Evolutionary conservation across 1,139 yeast genomes (phyloP).

Genomic region (Yamadazyma sp.): DNA sequence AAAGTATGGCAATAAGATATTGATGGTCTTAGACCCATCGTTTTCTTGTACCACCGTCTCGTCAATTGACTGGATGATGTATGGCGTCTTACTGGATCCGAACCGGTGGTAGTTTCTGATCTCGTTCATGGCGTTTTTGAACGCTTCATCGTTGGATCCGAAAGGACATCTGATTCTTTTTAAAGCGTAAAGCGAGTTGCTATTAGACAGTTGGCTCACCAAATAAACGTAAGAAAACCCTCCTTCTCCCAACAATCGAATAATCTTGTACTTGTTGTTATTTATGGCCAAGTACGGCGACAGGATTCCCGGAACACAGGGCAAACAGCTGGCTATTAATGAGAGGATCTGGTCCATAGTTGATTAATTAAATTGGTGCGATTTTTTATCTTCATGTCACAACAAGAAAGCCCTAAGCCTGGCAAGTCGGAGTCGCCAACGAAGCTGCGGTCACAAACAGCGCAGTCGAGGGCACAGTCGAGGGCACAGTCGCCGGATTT

Average conservation of each 20-base stretch:
- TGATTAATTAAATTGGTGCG: not conserved
- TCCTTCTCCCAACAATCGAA: slow-evolving; percentile 80
- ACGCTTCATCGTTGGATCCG: slow-evolving; percentile 68
- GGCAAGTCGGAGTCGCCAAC: not conserved
- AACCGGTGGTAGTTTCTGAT: slow-evolving; percentile 75
- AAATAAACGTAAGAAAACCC: slow-evolving; percentile 89
- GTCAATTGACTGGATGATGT: slow-evolving; percentile 68
- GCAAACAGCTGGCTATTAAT: slow-evolving; percentile 32
- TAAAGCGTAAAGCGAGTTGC: slow-evolving; percentile 62
- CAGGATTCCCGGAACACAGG: slow-evolving; percentile 42
- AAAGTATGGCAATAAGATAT: slow-evolving; percentile 77
- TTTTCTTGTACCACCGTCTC: slow-evolving; percentile 68
- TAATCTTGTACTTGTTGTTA: slow-evolving; percentile 52
- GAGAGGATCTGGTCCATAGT: slow-evolving; percentile 17
- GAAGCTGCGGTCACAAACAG: not conserved
- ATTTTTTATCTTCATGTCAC: not conserved
- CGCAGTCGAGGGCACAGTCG: not conserved
- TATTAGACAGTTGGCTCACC: slow-evolving; percentile 50
- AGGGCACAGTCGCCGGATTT: not conserved
- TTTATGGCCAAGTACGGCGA: slow-evolving; percentile 54
- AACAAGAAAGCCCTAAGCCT: not conserved
- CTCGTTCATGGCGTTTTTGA: slow-evolving; percentile 68
- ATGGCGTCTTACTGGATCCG: slow-evolving; percentile 51
- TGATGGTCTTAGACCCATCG: slow-evolving; percentile 79
- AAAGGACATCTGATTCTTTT: slow-evolving; percentile 87